These are phyloP conservation scores for Sarocladium kiliense DNA, from an alignment of 2,329 filamentous ascomycete genomes.

Conservation along the genomic window DNA sequence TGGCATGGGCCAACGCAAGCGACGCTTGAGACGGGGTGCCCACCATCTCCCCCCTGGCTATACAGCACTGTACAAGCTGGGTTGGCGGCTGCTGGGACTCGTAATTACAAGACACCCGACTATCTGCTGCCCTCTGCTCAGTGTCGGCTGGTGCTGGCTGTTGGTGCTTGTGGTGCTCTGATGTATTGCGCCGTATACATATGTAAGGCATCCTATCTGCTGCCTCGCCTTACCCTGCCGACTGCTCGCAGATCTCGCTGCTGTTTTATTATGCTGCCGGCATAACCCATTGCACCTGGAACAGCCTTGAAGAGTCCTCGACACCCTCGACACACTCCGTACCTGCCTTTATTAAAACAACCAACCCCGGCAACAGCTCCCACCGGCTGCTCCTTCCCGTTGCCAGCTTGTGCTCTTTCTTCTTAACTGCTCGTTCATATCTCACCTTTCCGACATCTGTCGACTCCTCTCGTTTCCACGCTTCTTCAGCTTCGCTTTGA, in stretches of 20 bases:
- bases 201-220: constrained; percentile 6
- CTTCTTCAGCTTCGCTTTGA: neutral
- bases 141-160: neutral
- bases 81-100: constrained; percentile 1
- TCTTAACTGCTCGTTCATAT: neutral
- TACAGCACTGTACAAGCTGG: neutral
- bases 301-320: neutral
- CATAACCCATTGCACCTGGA: neutral
- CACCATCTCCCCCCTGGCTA: constrained; percentile 6
- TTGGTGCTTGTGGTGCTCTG: neutral
- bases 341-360: constrained; percentile 1
- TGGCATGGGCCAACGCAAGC: constrained; percentile 1
- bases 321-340: neutral
- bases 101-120: constrained; percentile 7
- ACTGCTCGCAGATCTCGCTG: neutral
- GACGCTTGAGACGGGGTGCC: constrained; percentile 5
- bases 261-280: neutral
- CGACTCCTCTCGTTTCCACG: constrained; percentile 2
- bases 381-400: neutral
- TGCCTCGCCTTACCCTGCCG: neutral
- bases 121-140: neutral
- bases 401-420: constrained; percentile 1
- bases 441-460: neutral
- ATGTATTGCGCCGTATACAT: neutral
- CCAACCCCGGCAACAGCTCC: neutral